A percentile compares a stretch with the other conserved stretches of the same genome.
Evolutionary conservation across 2,329 filamentous ascomycete genomes (phyloP).

Genomic region (Neonectria faginata): DNA sequence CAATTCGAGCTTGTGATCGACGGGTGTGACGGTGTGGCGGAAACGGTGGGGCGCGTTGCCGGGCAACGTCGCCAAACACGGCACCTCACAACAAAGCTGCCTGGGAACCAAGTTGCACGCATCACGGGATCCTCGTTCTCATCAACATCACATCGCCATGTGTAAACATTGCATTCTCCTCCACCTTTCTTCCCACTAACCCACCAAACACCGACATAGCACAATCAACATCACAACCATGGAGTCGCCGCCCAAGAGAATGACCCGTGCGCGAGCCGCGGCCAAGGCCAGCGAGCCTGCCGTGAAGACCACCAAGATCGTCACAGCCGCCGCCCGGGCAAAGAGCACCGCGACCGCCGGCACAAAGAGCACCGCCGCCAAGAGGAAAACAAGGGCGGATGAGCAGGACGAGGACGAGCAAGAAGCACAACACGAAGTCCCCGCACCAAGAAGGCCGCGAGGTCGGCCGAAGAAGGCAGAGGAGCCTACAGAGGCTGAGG

Average conservation of each 20-base stretch:
- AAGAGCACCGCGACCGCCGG: conserved; percentile 53
- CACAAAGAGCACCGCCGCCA: conserved; percentile 52
- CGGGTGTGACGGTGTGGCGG: conserved; percentile 25
- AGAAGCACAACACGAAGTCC: conserved; percentile 49
- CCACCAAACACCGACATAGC: conserved; percentile 25
- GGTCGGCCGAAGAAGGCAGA: conserved; percentile 57
- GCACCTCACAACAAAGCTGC: conserved; percentile 37
- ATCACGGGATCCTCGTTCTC: conserved; percentile 1
- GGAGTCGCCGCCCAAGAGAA: conserved; percentile 70
- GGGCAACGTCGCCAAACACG: conserved; percentile 46
- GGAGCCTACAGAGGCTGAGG: conserved; percentile 39
- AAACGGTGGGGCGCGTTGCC: conserved; percentile 40
- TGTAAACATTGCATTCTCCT: conserved; percentile 34
- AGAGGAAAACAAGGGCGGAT: conserved; percentile 66
- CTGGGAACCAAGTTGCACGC: conserved; percentile 1
- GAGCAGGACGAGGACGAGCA: conserved; percentile 63
- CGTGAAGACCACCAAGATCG: conserved; percentile 57
- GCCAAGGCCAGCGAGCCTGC: conserved; percentile 55
- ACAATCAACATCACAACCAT: conserved; percentile 52
- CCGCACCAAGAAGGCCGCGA: conserved; percentile 56
- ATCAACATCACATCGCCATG: conserved; percentile 46
- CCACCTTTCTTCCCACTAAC: conserved; percentile 42
- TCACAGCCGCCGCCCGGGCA: conserved; percentile 62
- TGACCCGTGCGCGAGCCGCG: conserved; percentile 64
- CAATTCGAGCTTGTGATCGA: conserved; percentile 34